Base-by-base conservation (phyloP, 2,329 filamentous ascomycete species). In the Chrysosporium queenslandicum region DNA sequence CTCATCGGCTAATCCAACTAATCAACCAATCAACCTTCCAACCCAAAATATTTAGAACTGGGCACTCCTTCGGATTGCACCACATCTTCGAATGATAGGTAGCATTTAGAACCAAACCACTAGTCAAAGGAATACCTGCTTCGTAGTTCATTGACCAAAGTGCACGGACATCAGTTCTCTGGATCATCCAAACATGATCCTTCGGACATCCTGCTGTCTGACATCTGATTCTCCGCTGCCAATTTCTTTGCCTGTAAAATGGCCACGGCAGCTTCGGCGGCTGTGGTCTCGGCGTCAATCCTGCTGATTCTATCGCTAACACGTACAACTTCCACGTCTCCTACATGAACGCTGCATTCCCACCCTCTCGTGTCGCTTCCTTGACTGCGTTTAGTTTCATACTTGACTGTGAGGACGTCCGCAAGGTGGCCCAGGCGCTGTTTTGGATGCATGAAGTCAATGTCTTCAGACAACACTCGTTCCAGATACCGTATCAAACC, bases 401-500 rank as follows among this genome's bases (percentile, higher is more conserved):
- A 89, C 30, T 69, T 64, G 0, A 87, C 76, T 25, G 63, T 74
- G 52, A 76, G 67, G 52, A 58, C 66, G 2, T 71, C 74, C 0
- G 80, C 80, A 29, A 85, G 58, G 41, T 75, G 68, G 0, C 84
- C 82, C 7, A 94, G 67, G 53, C 81, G 74, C 63, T 87, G 82
- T 66, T 87, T 90, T 7, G 80, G 80, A 62, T 80, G 77, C 46
- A 72, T 61, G 2, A 75, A 67, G 45, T 83, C 74, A 2, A 91
- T 75, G 0, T 67, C 77, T 0, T 73, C 68, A 0, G 63, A 59
- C 8, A 94, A 59, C 9, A 89, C 70, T 2, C 82, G 75, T 0
- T 77, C 69, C 53, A 94, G 66, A 57, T 80, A 80, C 0, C 68
- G 64, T 36, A 89, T 58, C 3, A 96, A 72, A 0, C 87, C 87